Conservation (phyloP, 2,329 filamentous ascomycete genomes). For the Amauroascus niger region DNA sequence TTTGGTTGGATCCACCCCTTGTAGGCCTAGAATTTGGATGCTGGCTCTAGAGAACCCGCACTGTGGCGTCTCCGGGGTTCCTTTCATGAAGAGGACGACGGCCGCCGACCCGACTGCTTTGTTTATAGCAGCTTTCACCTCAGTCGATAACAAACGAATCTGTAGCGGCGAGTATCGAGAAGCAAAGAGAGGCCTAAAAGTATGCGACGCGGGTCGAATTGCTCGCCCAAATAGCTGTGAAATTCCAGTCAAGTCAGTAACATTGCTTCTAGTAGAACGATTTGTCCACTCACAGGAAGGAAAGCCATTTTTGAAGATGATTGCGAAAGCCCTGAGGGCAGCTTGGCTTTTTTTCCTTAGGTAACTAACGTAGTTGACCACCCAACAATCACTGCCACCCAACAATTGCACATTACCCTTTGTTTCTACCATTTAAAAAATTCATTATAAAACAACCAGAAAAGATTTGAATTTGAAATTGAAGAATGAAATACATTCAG, state of each 20-base stretch:
- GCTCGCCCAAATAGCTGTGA: not conserved
- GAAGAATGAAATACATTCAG: too few species aligned
- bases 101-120: constrained; percentile 78
- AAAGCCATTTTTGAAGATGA: not conserved
- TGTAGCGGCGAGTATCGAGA: constrained; percentile 10
- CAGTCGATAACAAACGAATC: constrained; percentile 57
- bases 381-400: too few species aligned
- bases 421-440: too few species aligned
- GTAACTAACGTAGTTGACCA: too few species aligned
- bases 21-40: constrained; percentile 88
- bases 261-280: not conserved
- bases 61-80: constrained; percentile 88
- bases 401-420: too few species aligned
- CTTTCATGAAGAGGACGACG: constrained; percentile 99
- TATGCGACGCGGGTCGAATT: not conserved
- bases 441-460: too few species aligned
- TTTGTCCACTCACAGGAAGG: not conserved
- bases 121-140: constrained; percentile 75
- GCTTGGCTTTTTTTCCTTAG: too few species aligned
- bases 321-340: not conserved
- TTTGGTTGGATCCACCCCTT: constrained; percentile 89
- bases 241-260: not conserved
- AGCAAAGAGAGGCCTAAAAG: not conserved
- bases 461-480: too few species aligned
- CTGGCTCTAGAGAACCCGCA: constrained; percentile 93